Percentiles rank a stretch among this genome's conserved stretches.
Evolutionary conservation across 2,329 filamentous ascomycete species (phyloP).

Genomic region (Colletotrichum nymphaeae): DNA sequence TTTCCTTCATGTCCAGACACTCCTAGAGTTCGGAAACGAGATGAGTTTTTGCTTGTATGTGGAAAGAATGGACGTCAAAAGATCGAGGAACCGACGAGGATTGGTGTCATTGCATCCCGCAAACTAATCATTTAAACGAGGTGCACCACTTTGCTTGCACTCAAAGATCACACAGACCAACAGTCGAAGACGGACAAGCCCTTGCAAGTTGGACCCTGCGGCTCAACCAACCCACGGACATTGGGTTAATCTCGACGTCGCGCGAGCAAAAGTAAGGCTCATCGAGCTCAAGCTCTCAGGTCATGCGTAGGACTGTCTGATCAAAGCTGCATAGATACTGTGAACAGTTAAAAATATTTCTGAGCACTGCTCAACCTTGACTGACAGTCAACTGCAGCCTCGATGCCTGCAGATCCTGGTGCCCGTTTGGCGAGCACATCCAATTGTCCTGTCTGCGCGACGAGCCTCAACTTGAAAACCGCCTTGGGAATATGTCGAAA

Average conservation of each 20-base stretch:
- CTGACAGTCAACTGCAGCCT: neutral
- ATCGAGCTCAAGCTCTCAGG: neutral
- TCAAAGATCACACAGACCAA: neutral
- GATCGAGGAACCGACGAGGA: neutral
- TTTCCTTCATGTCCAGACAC: neutral
- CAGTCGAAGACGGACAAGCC: neutral
- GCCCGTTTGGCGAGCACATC: neutral
- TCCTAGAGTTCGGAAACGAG: neutral
- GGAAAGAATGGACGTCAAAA: neutral
- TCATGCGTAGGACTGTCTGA: neutral
- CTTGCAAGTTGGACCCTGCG: neutral
- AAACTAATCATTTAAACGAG: neutral
- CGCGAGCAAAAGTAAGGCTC: neutral
- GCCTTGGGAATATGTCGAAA: neutral
- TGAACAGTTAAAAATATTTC: neutral
- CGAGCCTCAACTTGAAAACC: neutral
- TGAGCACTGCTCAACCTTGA: neutral
- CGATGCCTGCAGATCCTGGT: neutral
- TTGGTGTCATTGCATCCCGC: neutral
- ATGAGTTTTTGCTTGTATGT: neutral
- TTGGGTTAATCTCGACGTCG: neutral
- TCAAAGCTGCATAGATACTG: neutral
- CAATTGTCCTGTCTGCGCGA: neutral
- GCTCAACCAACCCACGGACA: constrained; percentile 11
- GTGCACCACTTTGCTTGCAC: neutral